Conservation (phyloP, 2,329 filamentous ascomycete species). For the Arthroderma sp. region DNA sequence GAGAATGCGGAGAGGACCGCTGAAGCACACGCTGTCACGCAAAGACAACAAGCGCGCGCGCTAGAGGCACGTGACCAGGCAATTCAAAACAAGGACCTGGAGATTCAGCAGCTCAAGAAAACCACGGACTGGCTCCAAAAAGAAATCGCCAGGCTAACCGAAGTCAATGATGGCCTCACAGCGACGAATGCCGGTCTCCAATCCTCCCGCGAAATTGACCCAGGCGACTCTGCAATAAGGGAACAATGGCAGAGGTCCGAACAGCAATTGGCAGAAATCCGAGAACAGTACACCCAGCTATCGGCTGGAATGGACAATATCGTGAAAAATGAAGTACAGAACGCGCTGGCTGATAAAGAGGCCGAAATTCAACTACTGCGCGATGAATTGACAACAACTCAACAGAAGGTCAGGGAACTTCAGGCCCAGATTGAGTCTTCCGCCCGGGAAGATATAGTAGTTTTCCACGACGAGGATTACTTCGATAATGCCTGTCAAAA, state of each 20-base stretch:
- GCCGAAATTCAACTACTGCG: conserved; percentile 67
- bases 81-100: conserved; percentile 68
- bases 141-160: conserved; percentile 66
- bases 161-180: conserved; percentile 66
- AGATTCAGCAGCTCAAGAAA: conserved; percentile 70
- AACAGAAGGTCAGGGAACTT: conserved; percentile 45
- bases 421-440: conserved; percentile 47
- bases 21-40: conserved; percentile 41
- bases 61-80: conserved; percentile 53
- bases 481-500: conserved; percentile 90
- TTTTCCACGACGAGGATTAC: conserved; percentile 77
- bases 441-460: conserved; percentile 60
- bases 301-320: conserved; percentile 50
- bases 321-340: conserved; percentile 47
- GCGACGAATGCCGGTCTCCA: conserved; percentile 66
- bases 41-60: conserved; percentile 42
- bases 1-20: conserved; percentile 53
- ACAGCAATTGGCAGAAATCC: conserved; percentile 56
- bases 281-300: conserved; percentile 48
- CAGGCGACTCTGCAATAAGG: conserved; percentile 32
- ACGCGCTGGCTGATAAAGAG: conserved; percentile 66
- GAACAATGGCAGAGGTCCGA: conserved; percentile 45
- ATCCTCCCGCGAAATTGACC: conserved; percentile 59
- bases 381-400: conserved; percentile 60
- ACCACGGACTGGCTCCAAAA: conserved; percentile 68